phyloP scores from a whole-genome alignment of 495 filamentous ascomycete species.

The Aspergillus biplanus region DNA sequence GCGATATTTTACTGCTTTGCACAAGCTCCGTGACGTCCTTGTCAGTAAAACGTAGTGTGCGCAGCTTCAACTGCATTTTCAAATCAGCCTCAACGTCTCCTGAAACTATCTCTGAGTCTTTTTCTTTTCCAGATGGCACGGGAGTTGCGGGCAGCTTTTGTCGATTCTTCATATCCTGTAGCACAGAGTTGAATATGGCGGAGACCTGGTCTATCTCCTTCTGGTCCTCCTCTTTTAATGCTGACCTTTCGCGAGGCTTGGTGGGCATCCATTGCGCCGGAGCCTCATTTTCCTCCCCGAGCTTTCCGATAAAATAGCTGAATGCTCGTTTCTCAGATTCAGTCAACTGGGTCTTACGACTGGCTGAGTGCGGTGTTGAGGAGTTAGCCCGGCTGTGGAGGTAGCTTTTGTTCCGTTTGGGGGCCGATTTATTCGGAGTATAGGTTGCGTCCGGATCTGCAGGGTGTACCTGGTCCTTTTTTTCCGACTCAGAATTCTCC shows the following conservation, averaged over 20 bases:
- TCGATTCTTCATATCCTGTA: conserved; percentile 24
- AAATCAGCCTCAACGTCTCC: background rate
- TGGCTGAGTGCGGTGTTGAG: background rate
- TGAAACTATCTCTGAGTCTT: background rate
- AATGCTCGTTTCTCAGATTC: conserved; percentile 33
- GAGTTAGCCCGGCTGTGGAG: conserved; percentile 1
- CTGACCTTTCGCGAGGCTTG: background rate
- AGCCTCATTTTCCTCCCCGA: conserved; percentile 20
- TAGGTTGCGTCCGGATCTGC: background rate
- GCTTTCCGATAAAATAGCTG: conserved; percentile 30
- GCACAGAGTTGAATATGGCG: conserved; percentile 33
- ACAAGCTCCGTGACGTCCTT: conserved; percentile 29
- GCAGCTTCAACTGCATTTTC: conserved; percentile 12
- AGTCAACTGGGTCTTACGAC: conserved; percentile 23
- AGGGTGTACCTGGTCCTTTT: background rate
- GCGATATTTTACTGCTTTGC: conserved; percentile 20
- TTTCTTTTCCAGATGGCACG: background rate
- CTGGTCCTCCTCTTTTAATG: conserved; percentile 18
- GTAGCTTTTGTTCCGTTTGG: background rate
- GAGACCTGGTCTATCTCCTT: conserved; percentile 34
- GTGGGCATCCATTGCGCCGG: background rate
- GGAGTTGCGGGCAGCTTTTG: conserved; percentile 10
- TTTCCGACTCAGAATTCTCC: background rate
- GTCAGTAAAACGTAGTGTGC: conserved; percentile 19
- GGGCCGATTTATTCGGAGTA: background rate